These are phyloP conservation scores for Hortaea werneckii DNA, from an alignment of 2,329 filamentous ascomycete genomes.

Conservation along the genomic window DNA sequence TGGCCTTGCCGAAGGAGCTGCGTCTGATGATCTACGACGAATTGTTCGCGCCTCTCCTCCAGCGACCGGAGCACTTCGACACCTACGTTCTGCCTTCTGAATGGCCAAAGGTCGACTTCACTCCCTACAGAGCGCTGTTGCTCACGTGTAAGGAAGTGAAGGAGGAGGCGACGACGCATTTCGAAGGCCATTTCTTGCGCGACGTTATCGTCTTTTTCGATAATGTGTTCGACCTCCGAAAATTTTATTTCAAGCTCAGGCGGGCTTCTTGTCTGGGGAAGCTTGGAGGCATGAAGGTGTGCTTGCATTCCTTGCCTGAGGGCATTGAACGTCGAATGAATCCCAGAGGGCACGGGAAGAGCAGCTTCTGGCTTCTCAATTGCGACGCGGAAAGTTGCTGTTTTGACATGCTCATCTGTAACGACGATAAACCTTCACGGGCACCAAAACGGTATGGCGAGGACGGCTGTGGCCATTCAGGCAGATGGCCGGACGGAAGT, in stretches of 20 bases:
- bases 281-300: background rate
- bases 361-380: too few relatives aligned
- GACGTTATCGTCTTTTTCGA: background rate
- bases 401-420: too few relatives aligned
- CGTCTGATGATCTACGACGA: constrained; percentile 2
- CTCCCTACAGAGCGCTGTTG: background rate
- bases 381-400: too few relatives aligned
- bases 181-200: background rate
- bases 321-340: too few relatives aligned
- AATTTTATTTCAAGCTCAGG: background rate
- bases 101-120: background rate
- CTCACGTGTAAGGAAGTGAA: background rate
- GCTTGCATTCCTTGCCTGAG: too few relatives aligned
- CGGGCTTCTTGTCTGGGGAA: background rate
- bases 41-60: background rate
- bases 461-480: too few relatives aligned
- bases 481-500: too few relatives aligned
- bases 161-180: background rate
- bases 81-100: background rate
- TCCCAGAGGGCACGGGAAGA: too few relatives aligned
- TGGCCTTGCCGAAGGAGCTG: constrained; percentile 1
- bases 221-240: background rate
- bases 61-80: background rate
- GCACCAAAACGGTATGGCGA: too few relatives aligned
- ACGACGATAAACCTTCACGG: too few relatives aligned